Conservation (phyloP, 352 stramenopile genomes). For the Phytophthora cryptogea region DNA sequence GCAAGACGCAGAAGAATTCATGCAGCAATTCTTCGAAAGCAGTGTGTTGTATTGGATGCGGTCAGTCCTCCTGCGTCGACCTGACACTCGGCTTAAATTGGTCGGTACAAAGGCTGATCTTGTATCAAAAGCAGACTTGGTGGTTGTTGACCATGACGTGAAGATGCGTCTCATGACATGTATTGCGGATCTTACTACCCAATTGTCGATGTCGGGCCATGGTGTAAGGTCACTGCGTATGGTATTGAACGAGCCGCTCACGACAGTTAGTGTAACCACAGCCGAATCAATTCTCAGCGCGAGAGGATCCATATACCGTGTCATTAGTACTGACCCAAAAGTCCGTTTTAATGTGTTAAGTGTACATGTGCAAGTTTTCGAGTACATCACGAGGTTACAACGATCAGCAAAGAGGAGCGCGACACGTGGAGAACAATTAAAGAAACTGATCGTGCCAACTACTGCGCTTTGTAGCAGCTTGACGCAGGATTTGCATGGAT, state of each 20-base stretch:
- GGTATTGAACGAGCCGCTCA: not conserved
- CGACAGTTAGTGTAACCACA: not conserved
- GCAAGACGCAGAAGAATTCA: not conserved
- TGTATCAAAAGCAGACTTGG: not conserved
- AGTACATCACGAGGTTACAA: not conserved
- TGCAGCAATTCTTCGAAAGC: slow-evolving; percentile 20
- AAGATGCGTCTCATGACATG: slow-evolving; percentile 4
- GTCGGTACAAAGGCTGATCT: slow-evolving; percentile 19
- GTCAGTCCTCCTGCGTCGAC: slow-evolving; percentile 8
- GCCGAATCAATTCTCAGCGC: not conserved
- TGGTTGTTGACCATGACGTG: not conserved
- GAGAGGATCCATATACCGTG: not conserved
- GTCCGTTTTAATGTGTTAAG: slow-evolving; percentile 10
- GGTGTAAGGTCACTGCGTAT: not conserved
- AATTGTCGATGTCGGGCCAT: not conserved
- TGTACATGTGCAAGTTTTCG: slow-evolving; percentile 4
- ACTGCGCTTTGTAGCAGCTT: not conserved
- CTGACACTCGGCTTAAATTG: slow-evolving; percentile 16
- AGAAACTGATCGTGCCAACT: slow-evolving; percentile 4
- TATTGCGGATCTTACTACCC: not conserved
- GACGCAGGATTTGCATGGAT: too few species aligned
- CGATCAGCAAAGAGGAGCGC: not conserved
- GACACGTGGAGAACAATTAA: slow-evolving; percentile 1
- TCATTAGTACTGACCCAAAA: not conserved
- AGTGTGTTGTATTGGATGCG: slow-evolving; percentile 18